phyloP scores from a whole-genome alignment of 768 basidiomycete genomes.

The Leccinum aurantiacum region DNA sequence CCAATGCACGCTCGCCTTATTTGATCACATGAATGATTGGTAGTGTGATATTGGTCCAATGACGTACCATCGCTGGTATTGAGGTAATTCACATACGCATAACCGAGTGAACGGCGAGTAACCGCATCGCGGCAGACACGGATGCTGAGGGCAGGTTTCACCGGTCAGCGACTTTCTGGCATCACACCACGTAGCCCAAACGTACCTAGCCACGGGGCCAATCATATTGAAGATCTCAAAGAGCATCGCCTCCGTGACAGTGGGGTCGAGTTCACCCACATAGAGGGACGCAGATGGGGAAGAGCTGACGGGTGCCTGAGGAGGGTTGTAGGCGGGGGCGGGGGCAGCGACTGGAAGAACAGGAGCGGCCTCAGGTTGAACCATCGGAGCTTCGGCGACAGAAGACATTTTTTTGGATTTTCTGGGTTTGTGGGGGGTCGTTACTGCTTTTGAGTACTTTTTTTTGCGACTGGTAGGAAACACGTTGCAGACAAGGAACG shows the following conservation, averaged over 20 bases:
- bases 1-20: constrained; percentile 93
- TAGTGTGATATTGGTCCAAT: neutral
- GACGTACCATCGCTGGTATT: constrained; percentile 86
- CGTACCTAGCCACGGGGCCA: constrained; percentile 95
- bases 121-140: constrained; percentile 99
- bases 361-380: constrained; percentile 48
- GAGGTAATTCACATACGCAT: constrained; percentile 99
- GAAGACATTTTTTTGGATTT: constrained; percentile 56
- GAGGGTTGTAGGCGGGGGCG: constrained; percentile 58
- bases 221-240: constrained; percentile 99
- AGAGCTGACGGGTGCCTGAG: constrained; percentile 51
- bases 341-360: constrained; percentile 35
- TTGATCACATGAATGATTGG: constrained; percentile 8
- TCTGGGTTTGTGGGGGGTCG: constrained; percentile 67
- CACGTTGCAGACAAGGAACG: constrained; percentile 11
- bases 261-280: constrained; percentile 97
- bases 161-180: neutral
- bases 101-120: constrained; percentile 98
- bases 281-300: constrained; percentile 92
- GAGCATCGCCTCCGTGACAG: constrained; percentile 98
- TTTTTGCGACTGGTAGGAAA: constrained; percentile 56
- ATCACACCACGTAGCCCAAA: constrained; percentile 8
- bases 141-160: constrained; percentile 54
- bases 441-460: constrained; percentile 89
- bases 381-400: constrained; percentile 53